phyloP scores from a whole-genome alignment of 768 basidiomycete species.

The Rickenella mellea region DNA sequence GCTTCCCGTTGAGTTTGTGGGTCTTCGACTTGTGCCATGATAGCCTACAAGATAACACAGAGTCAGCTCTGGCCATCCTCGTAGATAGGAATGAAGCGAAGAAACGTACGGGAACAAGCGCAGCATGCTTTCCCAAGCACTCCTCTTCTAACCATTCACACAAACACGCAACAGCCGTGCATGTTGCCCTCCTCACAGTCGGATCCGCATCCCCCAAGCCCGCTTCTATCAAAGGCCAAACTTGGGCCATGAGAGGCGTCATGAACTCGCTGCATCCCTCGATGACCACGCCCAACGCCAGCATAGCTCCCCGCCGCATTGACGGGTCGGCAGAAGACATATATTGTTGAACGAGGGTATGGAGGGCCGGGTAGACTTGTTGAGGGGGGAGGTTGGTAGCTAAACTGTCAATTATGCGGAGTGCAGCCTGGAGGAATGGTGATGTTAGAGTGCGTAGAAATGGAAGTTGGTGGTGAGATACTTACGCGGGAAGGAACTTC shows the following conservation, averaged over 20 bases:
- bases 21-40: conserved; percentile 88
- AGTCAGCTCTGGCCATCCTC: background rate
- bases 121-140: conserved; percentile 70
- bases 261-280: conserved; percentile 98
- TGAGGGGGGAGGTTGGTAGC: conserved; percentile 87
- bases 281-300: conserved; percentile 89
- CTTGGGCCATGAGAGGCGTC: conserved; percentile 80
- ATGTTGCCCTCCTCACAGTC: conserved; percentile 89
- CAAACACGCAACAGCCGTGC: conserved; percentile 88
- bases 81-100: conserved; percentile 1
- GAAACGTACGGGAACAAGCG: conserved; percentile 72
- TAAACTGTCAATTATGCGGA: conserved; percentile 89
- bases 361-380: conserved; percentile 93
- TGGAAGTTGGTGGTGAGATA: conserved; percentile 5
- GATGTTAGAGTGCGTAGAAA: conserved; percentile 3
- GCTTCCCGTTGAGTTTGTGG: conserved; percentile 80
- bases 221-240: conserved; percentile 91
- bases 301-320: conserved; percentile 85
- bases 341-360: conserved; percentile 73
- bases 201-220: conserved; percentile 81
- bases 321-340: conserved; percentile 71
- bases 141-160: conserved; percentile 98
- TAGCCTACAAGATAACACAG: conserved; percentile 38
- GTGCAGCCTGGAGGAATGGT: conserved; percentile 54
- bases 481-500: conserved; percentile 85